Evolutionary conservation across 805 yeast species (phyloP), one percentile per base, ranked within the genome.

Genomic region (Saturnispora sekii): DNA sequence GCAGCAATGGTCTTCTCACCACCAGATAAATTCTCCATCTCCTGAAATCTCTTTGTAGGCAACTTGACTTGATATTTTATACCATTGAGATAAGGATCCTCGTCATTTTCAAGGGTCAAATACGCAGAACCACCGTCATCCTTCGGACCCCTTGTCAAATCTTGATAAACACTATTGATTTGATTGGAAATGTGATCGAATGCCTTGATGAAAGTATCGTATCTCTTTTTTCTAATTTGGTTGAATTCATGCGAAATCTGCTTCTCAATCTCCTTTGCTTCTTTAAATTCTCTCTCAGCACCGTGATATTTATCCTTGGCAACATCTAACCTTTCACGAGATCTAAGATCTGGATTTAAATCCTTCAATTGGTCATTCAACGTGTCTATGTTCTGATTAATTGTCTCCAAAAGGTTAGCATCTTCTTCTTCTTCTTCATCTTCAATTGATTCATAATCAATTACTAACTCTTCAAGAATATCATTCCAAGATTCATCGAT

Each of bases 1-100:
- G 98, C 98, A 2, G 98, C 98, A 61, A 93, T 81, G 2, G 97
- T 85, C 59, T 89, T 88, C 59, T 93, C 98, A 45, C 98, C 98
- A 44, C 98, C 98, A 1, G 96, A 87, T 17, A 93, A 69, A 45
- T 84, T 74, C 47, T 86, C 95, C 86, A 93, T 88, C 52, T 86
- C 96, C 52, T 90, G 74, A 61, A 88, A 93, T 53, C 96, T 71
- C 57, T 93, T 93, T 77, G 84, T 74, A 9, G 97, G 97, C 1
- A 97, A 97, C 83, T 88, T 88, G 0, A 96, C 96, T 61, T 87
- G 93, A 55, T 86, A 93, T 53, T 79, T 83, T 38, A 88, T 72
- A 2, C 97, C 98, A 0, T 79, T 76, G 30, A 74, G 62, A 55
- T 81, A 93, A 3, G 97, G 97, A 53, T 85, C 95, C 49, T 86